A percentile compares a stretch with the other conserved stretches of the same genome.
Evolutionary conservation across 345 rosid species (phyloP).

Genomic region (Brassica nigra): DNA sequence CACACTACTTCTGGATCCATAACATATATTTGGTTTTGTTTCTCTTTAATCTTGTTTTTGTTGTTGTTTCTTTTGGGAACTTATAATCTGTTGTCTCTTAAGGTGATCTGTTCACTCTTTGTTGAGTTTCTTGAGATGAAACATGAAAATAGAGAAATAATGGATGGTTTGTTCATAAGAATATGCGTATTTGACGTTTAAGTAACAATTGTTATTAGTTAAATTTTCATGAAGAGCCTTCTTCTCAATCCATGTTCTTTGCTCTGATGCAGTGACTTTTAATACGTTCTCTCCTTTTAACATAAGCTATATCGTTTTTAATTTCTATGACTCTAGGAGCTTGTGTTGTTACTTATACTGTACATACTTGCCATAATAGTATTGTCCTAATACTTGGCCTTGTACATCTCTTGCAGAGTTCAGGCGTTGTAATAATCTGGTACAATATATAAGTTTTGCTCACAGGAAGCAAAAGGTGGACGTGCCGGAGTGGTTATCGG

Average conservation of each 20-base stretch:
- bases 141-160: constrained; percentile 22
- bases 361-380: neutral
- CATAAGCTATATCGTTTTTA: neutral
- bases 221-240: neutral
- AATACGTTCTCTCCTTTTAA: neutral
- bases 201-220: neutral
- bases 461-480: constrained; percentile 10
- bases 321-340: neutral
- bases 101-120: constrained; percentile 18
- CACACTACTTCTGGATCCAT: neutral
- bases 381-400: neutral
- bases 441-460: too few relatives aligned
- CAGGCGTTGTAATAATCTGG: neutral
- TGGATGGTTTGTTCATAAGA: constrained; percentile 9
- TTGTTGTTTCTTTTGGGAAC: neutral
- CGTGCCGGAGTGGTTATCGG: constrained; percentile 64
- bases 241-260: neutral
- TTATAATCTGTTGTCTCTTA: neutral
- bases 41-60: neutral
- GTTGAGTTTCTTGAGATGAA: constrained; percentile 27
- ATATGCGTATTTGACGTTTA: neutral
- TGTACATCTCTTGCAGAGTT: neutral
- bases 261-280: neutral
- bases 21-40: constrained; percentile 15
- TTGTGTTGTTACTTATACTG: neutral